These are phyloP conservation scores for Boletellus ananas DNA, from an alignment of 768 basidiomycete species.

Conservation along the genomic window DNA sequence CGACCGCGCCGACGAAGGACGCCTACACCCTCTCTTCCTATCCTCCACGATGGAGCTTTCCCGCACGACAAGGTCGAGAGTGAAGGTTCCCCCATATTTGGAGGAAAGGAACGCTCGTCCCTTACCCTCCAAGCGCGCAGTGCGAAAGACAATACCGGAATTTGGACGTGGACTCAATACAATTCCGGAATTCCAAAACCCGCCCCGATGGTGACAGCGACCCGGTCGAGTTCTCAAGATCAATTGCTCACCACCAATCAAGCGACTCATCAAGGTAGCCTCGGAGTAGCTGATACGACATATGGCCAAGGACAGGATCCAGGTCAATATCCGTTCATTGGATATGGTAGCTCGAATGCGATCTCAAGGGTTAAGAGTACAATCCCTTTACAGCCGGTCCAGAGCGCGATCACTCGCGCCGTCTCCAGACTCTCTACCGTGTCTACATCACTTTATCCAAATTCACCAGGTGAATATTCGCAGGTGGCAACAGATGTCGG, in stretches of 20 bases:
- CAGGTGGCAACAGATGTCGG: constrained; percentile 29
- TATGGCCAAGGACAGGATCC: constrained; percentile 12
- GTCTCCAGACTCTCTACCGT: constrained; percentile 39
- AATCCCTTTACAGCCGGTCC: constrained; percentile 38
- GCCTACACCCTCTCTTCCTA: constrained; percentile 73
- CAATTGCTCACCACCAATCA: constrained; percentile 9
- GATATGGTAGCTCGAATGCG: constrained; percentile 19
- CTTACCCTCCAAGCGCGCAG: constrained; percentile 22
- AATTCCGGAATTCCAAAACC: constrained; percentile 36
- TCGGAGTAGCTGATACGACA: constrained; percentile 7
- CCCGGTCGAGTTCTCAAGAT: constrained; percentile 22
- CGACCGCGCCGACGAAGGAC: constrained; percentile 50
- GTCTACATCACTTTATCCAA: constrained; percentile 48
- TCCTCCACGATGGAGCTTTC: constrained; percentile 53
- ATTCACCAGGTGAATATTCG: constrained; percentile 35
- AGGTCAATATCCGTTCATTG: constrained; percentile 23
- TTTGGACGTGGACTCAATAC: constrained; percentile 59
- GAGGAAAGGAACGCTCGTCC: constrained; percentile 65
- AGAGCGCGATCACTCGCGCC: constrained; percentile 37
- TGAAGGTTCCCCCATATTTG: constrained; percentile 71
- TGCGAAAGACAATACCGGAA: constrained; percentile 39
- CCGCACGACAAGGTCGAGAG: constrained; percentile 43
- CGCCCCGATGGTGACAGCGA: constrained; percentile 20
- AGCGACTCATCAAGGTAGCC: constrained; percentile 6
- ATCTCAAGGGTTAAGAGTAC: constrained; percentile 25